Percentiles rank a stretch among this genome's conserved stretches.
Conservation (phyloP, 1,284 basidiomycete genomes). For the Trichosporon ovoides region DNA sequence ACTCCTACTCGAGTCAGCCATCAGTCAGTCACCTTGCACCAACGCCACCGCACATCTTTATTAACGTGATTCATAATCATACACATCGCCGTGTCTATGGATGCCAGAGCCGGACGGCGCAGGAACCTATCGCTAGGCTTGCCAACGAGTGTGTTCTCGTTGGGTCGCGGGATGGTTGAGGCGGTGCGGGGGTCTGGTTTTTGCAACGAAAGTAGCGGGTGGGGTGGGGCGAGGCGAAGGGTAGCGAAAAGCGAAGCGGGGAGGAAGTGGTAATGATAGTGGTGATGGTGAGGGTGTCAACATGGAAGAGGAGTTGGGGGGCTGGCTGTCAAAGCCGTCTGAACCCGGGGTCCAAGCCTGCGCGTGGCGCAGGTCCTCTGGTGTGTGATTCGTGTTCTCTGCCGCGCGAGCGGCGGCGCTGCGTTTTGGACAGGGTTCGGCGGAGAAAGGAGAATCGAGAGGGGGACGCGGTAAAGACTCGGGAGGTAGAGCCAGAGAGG, state of each 20-base stretch:
- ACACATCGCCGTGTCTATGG: conserved; percentile 6
- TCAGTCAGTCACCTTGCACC: too few species aligned
- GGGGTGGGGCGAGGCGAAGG: conserved; percentile 12
- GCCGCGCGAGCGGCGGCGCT: conserved; percentile 44
- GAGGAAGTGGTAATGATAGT: conserved; percentile 6
- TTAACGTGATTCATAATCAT: conserved; percentile 2
- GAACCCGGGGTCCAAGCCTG: conserved; percentile 43
- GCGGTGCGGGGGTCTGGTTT: conserved; percentile 34
- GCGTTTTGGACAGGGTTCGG: conserved; percentile 38
- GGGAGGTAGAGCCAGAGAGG: conserved; percentile 34
- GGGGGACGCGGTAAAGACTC: conserved; percentile 36
- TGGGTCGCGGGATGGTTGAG: conserved; percentile 50
- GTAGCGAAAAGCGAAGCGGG: conserved; percentile 12
- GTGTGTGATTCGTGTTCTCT: conserved; percentile 16
- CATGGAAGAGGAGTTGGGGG: conserved; percentile 10
- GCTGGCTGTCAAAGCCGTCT: conserved; percentile 43
- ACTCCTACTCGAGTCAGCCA: too few species aligned
- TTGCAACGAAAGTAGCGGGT: conserved; percentile 4
- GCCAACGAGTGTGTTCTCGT: conserved; percentile 5
- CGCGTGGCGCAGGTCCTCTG: conserved; percentile 38
- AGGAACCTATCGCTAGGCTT: conserved; percentile 51
- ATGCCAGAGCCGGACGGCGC: conserved; percentile 24
- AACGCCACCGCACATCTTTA: too few species aligned
- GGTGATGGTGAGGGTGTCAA: conserved; percentile 11
- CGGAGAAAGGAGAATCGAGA: conserved; percentile 12